phyloP scores from a whole-genome alignment of 2,329 filamentous ascomycete genomes.

The Penicillium digitatum region DNA sequence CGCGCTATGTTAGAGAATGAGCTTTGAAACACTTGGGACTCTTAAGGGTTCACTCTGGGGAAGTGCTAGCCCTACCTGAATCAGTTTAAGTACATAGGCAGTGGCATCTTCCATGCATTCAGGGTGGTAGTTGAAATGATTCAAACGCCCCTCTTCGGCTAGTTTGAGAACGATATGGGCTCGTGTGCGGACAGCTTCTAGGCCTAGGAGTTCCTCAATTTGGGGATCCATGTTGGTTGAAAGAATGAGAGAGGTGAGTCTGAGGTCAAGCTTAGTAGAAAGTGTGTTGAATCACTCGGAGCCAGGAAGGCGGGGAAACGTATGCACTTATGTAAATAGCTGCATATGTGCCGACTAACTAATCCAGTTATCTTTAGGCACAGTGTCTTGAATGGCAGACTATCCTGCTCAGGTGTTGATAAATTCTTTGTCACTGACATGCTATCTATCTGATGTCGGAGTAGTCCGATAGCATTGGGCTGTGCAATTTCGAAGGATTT shows the following conservation, averaged over 20 bases:
- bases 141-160: slow-evolving; percentile 40
- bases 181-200: slow-evolving; percentile 29
- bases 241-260: neutral
- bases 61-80: slow-evolving; percentile 35
- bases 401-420: neutral
- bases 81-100: slow-evolving; percentile 45
- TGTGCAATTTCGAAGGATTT: neutral
- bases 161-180: slow-evolving; percentile 30
- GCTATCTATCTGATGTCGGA: slow-evolving; percentile 2
- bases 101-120: slow-evolving; percentile 40
- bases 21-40: neutral
- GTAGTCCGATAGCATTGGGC: neutral
- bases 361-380: neutral
- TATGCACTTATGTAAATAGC: slow-evolving; percentile 8
- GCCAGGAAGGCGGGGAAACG: slow-evolving; percentile 1
- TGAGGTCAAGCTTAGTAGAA: neutral
- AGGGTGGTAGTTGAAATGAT: slow-evolving; percentile 44
- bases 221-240: slow-evolving; percentile 14
- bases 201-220: slow-evolving; percentile 28
- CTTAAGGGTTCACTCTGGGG: neutral
- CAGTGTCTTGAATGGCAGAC: neutral
- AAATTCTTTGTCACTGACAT: slow-evolving; percentile 5
- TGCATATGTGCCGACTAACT: neutral
- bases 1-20: slow-evolving; percentile 39
- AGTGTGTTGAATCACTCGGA: neutral